Percentiles rank a stretch among this genome's conserved stretches.
These are phyloP conservation scores for Pilaira anomala DNA, from an alignment of 192 early-diverging fungal species.

Conservation along the genomic window DNA sequence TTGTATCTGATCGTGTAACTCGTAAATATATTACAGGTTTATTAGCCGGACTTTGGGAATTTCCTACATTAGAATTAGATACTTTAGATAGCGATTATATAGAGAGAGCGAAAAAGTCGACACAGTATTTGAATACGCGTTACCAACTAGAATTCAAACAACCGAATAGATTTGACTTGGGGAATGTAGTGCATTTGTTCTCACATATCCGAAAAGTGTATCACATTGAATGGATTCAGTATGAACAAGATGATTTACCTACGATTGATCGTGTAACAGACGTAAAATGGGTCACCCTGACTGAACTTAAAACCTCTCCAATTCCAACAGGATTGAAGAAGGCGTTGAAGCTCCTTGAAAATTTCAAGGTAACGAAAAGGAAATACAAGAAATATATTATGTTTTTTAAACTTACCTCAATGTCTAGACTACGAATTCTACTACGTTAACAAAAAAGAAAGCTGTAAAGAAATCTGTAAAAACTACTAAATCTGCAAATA, in stretches of 20 bases:
- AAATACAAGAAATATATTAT: background rate
- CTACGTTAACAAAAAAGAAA: background rate
- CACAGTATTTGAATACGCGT: slow-evolving; percentile 15
- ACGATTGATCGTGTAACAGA: background rate
- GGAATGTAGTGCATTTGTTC: slow-evolving; percentile 59
- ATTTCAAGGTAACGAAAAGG: slow-evolving; percentile 19
- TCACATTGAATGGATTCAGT: slow-evolving; percentile 44
- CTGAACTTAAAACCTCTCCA: slow-evolving; percentile 44
- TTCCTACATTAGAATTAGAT: slow-evolving; percentile 47
- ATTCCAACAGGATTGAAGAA: slow-evolving; percentile 60
- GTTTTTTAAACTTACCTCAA: background rate
- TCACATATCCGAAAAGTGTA: slow-evolving; percentile 64
- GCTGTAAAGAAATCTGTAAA: slow-evolving; percentile 1
- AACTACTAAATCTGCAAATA: background rate
- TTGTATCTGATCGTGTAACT: background rate
- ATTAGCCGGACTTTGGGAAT: slow-evolving; percentile 77
- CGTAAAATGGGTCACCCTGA: slow-evolving; percentile 40
- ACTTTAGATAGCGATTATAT: slow-evolving; percentile 10
- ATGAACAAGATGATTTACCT: slow-evolving; percentile 1
- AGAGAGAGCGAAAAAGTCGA: slow-evolving; percentile 16
- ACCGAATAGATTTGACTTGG: slow-evolving; percentile 42
- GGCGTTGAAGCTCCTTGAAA: slow-evolving; percentile 47
- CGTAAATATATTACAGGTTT: slow-evolving; percentile 51
- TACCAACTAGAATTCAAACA: slow-evolving; percentile 14
- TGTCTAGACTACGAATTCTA: slow-evolving; percentile 1